Evolutionary conservation across 176 grass and related monocot species (phyloP).

Genomic region (Cenchrus fungigraminus): DNA sequence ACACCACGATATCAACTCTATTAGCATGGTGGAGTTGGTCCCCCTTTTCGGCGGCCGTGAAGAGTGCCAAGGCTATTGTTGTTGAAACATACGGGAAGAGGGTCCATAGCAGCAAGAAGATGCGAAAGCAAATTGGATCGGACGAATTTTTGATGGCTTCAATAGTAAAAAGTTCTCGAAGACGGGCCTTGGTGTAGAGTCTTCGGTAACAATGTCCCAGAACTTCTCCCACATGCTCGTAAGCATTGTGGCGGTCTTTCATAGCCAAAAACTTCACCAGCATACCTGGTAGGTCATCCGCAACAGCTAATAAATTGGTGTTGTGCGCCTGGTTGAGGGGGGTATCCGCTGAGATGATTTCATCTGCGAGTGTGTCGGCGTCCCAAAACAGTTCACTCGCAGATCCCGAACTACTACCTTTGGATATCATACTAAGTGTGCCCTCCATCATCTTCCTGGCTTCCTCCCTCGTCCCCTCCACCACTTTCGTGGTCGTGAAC

Average conservation of each 20-base stretch:
- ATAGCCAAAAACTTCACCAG: neutral
- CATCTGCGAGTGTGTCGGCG: accelerated
- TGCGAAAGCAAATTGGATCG: too few relatives aligned
- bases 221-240: neutral
- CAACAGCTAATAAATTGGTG: neutral
- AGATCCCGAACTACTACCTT: neutral
- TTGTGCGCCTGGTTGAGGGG: neutral
- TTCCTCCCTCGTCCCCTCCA: too few relatives aligned
- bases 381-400: accelerated
- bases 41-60: neutral
- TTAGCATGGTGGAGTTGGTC: neutral
- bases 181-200: neutral
- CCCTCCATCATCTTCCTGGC: too few relatives aligned
- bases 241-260: neutral
- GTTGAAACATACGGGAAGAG: too few relatives aligned
- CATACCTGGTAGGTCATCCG: neutral
- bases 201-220: neutral
- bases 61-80: neutral
- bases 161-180: neutral
- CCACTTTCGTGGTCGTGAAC: too few relatives aligned
- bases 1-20: neutral
- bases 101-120: too few relatives aligned
- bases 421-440: neutral
- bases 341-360: neutral
- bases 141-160: too few relatives aligned